Evolutionary conservation across 176 grass and related monocot species (phyloP).

Genomic region (Zizania latifolia): DNA sequence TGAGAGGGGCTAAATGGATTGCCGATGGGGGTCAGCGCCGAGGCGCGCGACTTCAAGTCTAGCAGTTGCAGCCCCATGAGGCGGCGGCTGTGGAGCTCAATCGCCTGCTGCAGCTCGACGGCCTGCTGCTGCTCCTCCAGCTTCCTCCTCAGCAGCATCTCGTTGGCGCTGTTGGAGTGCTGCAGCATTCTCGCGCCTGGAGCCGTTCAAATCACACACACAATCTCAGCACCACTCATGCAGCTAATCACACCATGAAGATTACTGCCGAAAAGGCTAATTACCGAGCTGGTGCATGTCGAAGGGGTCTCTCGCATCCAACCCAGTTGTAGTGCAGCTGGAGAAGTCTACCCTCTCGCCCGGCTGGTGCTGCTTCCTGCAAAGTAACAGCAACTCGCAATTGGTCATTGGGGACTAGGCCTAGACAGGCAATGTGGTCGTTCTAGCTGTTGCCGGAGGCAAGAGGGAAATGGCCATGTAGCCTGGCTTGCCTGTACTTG

Average conservation of each 20-base stretch:
- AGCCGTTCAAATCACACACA: neutral
- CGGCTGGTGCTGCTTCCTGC: constrained; percentile 72
- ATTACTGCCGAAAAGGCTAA: neutral
- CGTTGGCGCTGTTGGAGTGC: constrained; percentile 53
- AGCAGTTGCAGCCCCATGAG: constrained; percentile 70
- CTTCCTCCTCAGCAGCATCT: constrained; percentile 76
- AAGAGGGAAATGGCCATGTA: constrained; percentile 1
- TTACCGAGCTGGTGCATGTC: constrained; percentile 89
- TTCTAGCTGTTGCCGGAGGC: neutral
- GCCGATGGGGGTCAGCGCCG: constrained; percentile 19
- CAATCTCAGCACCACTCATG: neutral
- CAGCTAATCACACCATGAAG: neutral
- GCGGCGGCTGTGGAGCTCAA: constrained; percentile 77
- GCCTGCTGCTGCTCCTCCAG: constrained; percentile 96
- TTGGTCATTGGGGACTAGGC: neutral
- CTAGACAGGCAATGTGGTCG: neutral
- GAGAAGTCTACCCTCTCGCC: constrained; percentile 67
- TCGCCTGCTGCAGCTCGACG: constrained; percentile 72
- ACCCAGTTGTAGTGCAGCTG: constrained; percentile 44
- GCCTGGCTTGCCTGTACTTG: constrained; percentile 61
- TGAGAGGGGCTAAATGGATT: constrained; percentile 28
- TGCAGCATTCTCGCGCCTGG: constrained; percentile 81
- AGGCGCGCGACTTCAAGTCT: constrained; percentile 49
- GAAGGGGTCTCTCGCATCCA: constrained; percentile 63
- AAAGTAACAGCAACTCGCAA: constrained; percentile 3